These are phyloP conservation scores for Sporothrix mexicana DNA, from an alignment of 2,329 filamentous ascomycete genomes.

Conservation along the genomic window DNA sequence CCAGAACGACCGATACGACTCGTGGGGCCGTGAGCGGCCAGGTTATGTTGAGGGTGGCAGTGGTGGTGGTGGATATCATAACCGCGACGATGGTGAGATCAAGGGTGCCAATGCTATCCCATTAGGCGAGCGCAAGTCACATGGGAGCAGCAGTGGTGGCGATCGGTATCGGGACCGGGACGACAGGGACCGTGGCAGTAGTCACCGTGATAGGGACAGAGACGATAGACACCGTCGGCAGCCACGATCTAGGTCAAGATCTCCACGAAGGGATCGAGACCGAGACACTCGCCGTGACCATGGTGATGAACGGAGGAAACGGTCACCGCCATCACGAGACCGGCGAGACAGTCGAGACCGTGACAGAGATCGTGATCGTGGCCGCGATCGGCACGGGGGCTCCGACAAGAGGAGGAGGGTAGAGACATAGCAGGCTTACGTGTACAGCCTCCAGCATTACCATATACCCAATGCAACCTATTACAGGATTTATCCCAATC, in stretches of 20 bases:
- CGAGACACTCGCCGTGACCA: conserved; percentile 47
- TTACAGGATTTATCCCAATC: not conserved
- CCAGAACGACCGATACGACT: conserved; percentile 39
- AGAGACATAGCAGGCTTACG: conserved; percentile 44
- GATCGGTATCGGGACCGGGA: conserved; percentile 40
- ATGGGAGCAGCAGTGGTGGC: conserved; percentile 9
- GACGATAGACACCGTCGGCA: conserved; percentile 44
- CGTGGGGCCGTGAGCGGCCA: conserved; percentile 34
- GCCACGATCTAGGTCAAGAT: conserved; percentile 41
- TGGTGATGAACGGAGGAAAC: conserved; percentile 57
- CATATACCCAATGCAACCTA: not conserved
- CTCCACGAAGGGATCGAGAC: conserved; percentile 51
- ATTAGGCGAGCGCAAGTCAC: conserved; percentile 64
- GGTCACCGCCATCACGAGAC: conserved; percentile 60
- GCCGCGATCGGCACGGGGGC: conserved; percentile 56
- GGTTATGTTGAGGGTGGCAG: conserved; percentile 37
- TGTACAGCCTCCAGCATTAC: not conserved
- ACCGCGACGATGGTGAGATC: conserved; percentile 49
- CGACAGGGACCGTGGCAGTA: conserved; percentile 35
- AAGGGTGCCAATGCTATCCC: conserved; percentile 75
- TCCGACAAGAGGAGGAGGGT: conserved; percentile 65
- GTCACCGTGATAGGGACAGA: conserved; percentile 42
- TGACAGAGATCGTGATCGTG: conserved; percentile 50
- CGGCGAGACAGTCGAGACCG: conserved; percentile 53
- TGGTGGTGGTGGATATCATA: conserved; percentile 40